Conservation (phyloP, 2,329 filamentous ascomycete species). For the Aspergillus arachidicola region DNA sequence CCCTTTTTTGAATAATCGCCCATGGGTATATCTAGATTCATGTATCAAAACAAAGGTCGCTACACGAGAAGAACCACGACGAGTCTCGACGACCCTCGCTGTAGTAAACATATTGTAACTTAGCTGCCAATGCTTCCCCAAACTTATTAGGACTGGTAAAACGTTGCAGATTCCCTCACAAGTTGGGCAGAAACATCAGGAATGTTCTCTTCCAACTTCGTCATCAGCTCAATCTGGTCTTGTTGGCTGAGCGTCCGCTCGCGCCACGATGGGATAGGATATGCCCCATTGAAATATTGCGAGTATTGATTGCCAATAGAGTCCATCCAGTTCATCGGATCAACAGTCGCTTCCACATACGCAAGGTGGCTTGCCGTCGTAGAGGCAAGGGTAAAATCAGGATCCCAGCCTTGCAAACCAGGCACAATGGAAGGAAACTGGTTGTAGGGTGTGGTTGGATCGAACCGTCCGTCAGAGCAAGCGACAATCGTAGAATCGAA, state of each 20-base stretch:
- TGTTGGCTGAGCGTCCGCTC: constrained; percentile 72
- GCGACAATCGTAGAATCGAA: constrained; percentile 24
- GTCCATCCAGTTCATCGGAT: constrained; percentile 47
- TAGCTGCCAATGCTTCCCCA: neutral
- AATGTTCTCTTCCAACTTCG: constrained; percentile 67
- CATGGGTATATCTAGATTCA: constrained; percentile 16
- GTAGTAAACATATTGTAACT: constrained; percentile 2
- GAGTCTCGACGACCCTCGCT: neutral
- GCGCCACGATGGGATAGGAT: constrained; percentile 53
- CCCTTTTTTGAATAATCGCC: constrained; percentile 8
- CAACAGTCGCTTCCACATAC: constrained; percentile 36
- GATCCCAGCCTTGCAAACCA: constrained; percentile 46
- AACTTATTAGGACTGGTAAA: constrained; percentile 39
- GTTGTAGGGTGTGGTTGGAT: constrained; percentile 44
- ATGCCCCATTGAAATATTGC: constrained; percentile 50
- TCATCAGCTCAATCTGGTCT: constrained; percentile 82
- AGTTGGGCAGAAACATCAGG: constrained; percentile 47
- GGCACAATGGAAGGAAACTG: constrained; percentile 43
- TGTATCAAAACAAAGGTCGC: constrained; percentile 5
- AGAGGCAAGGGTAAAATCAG: constrained; percentile 41
- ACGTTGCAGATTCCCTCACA: constrained; percentile 43
- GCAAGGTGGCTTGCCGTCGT: constrained; percentile 40
- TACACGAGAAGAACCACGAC: neutral
- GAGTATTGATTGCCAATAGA: constrained; percentile 51
- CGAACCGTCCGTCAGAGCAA: constrained; percentile 32